A percentile compares a stretch with the other conserved stretches of the same genome.
phyloP scores from a whole-genome alignment of 176 grass and related monocot species.

The Poa pratensis region DNA sequence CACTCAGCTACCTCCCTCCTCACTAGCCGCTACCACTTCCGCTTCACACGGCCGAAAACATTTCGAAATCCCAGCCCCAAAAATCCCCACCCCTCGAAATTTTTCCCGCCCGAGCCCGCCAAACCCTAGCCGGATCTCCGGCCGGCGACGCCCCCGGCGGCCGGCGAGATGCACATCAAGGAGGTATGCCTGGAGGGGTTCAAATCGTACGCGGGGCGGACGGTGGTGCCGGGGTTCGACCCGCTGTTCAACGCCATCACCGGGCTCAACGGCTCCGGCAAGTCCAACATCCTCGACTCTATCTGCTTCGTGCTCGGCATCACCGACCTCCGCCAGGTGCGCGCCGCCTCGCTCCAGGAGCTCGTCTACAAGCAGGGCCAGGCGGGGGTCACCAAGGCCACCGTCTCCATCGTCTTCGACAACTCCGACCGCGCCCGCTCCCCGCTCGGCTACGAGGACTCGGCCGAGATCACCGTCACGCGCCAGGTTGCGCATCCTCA shows the following conservation, averaged over 20 bases:
- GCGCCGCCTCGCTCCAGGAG: conserved; percentile 85
- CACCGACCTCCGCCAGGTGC: conserved; percentile 90
- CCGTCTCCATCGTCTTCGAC: conserved; percentile 90
- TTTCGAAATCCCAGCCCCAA: conserved; percentile 41
- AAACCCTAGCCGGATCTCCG: conserved; percentile 58
- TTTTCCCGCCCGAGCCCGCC: conserved; percentile 39
- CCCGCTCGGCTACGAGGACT: conserved; percentile 88
- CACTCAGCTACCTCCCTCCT: background rate
- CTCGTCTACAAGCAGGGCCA: conserved; percentile 99
- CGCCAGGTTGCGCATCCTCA: conserved; percentile 58
- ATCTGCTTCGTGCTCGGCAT: conserved; percentile 98
- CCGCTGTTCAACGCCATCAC: conserved; percentile 98
- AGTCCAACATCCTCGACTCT: conserved; percentile 99
- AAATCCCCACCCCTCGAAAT: conserved; percentile 27
- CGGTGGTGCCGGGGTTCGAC: conserved; percentile 89
- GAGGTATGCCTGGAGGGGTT: conserved; percentile 94
- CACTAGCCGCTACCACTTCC: background rate
- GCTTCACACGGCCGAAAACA: conserved; percentile 34
- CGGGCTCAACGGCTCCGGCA: conserved; percentile 92
- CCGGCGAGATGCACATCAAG: conserved; percentile 89
- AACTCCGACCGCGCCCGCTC: conserved; percentile 84
- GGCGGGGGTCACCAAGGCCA: conserved; percentile 94
- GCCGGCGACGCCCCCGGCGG: conserved; percentile 42
- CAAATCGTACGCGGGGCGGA: conserved; percentile 94
- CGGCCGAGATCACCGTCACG: conserved; percentile 91